phyloP scores from a whole-genome alignment of 352 stramenopile genomes.

The Phytophthora sp. region DNA sequence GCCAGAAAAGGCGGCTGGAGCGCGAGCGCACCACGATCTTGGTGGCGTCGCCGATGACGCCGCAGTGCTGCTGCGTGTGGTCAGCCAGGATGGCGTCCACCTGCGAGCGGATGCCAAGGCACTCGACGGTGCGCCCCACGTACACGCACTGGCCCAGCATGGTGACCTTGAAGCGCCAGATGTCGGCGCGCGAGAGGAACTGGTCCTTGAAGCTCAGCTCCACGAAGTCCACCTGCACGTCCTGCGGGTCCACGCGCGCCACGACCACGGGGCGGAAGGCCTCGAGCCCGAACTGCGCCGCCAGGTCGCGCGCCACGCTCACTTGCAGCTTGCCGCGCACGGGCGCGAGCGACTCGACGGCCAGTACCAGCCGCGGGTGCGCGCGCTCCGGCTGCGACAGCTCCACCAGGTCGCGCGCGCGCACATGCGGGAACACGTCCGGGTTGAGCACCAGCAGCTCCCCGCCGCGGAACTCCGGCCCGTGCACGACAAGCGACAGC shows the following conservation, averaged over 20 bases:
- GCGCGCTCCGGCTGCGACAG: constrained; percentile 59
- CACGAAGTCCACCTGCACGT: constrained; percentile 83
- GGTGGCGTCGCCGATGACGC: constrained; percentile 95
- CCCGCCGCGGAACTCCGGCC: constrained; percentile 66
- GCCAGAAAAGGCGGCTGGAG: constrained; percentile 96
- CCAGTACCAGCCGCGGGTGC: constrained; percentile 68
- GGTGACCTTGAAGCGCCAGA: constrained; percentile 90
- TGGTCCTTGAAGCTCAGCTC: constrained; percentile 92
- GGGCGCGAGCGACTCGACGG: constrained; percentile 65
- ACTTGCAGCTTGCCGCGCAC: constrained; percentile 80
- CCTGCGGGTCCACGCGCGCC: constrained; percentile 56
- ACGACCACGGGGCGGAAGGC: constrained; percentile 62
- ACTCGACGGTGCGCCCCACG: constrained; percentile 72
- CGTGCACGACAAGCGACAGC: constrained; percentile 76
- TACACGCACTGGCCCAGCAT: constrained; percentile 81
- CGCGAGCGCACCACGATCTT: constrained; percentile 96
- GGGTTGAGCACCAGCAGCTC: constrained; percentile 82
- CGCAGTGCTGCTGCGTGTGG: constrained; percentile 79
- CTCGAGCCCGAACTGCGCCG: constrained; percentile 76
- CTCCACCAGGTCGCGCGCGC: constrained; percentile 66
- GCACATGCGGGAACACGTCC: constrained; percentile 68
- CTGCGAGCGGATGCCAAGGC: constrained; percentile 84
- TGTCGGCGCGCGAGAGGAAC: constrained; percentile 90
- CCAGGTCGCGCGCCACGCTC: constrained; percentile 78
- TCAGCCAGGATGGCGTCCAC: constrained; percentile 91